Conservation (phyloP, 306 rosid species). For the Echinosophora koreensis region DNA sequence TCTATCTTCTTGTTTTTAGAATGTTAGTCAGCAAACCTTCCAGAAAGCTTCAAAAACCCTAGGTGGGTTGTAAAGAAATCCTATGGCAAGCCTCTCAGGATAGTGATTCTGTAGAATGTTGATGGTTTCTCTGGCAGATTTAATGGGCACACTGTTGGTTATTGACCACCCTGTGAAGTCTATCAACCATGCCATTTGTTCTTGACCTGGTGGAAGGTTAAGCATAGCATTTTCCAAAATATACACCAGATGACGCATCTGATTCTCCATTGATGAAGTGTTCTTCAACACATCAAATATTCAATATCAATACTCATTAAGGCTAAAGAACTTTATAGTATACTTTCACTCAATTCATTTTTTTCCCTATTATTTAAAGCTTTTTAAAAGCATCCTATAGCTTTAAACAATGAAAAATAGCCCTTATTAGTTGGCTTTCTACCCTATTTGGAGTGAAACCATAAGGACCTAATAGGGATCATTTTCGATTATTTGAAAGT, state of each 20-base stretch:
- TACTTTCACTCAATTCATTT: too few relatives aligned
- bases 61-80: constrained; percentile 63
- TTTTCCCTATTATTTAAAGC: too few relatives aligned
- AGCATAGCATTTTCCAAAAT: constrained; percentile 78
- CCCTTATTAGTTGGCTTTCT: too few relatives aligned
- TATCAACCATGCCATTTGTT: constrained; percentile 76
- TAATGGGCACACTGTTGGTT: constrained; percentile 54
- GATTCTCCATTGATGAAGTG: constrained; percentile 77
- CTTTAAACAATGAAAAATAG: too few relatives aligned
- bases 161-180: constrained; percentile 62
- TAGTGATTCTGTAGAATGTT: constrained; percentile 55
- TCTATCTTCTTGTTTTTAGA: neutral
- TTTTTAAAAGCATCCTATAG: too few relatives aligned
- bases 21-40: constrained; percentile 50
- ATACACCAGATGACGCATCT: constrained; percentile 80
- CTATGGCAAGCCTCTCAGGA: constrained; percentile 63
- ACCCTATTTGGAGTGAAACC: neutral
- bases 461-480: neutral
- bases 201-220: constrained; percentile 65
- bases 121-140: constrained; percentile 52
- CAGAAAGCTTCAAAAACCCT: constrained; percentile 62
- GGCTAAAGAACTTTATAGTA: neutral
- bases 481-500: too few relatives aligned
- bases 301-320: constrained; percentile 3
- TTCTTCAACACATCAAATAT: constrained; percentile 64